These are phyloP conservation scores for Boletus holoroseus DNA, from an alignment of 1,284 basidiomycete genomes.

Conservation along the genomic window DNA sequence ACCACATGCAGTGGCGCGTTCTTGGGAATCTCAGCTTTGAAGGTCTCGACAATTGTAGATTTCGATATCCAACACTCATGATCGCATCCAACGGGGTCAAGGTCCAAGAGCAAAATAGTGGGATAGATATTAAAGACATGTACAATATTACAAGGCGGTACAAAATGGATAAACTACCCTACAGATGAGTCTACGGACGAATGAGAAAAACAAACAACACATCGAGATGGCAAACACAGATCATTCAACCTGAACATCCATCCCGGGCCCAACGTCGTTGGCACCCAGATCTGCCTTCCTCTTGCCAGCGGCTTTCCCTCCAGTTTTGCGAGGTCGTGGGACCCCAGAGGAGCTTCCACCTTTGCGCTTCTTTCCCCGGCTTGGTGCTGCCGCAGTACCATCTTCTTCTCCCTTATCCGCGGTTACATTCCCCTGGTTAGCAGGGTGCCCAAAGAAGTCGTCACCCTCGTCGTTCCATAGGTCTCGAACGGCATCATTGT, in stretches of 20 bases:
- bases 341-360: slow-evolving; percentile 20
- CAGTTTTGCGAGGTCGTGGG: slow-evolving; percentile 29
- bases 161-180: slow-evolving; percentile 31
- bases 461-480: slow-evolving; percentile 81
- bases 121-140: slow-evolving; percentile 29
- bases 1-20: background rate
- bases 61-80: background rate
- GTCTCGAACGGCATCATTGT: slow-evolving; percentile 50
- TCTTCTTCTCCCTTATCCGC: slow-evolving; percentile 39
- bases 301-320: slow-evolving; percentile 31
- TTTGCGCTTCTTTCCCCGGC: slow-evolving; percentile 37
- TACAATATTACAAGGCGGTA: slow-evolving; percentile 30
- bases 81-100: background rate
- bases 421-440: slow-evolving; percentile 18
- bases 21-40: too few species aligned
- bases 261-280: slow-evolving; percentile 25
- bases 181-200: slow-evolving; percentile 23
- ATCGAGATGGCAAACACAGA: slow-evolving; percentile 3
- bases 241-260: slow-evolving; percentile 30
- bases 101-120: slow-evolving; percentile 13
- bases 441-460: slow-evolving; percentile 66
- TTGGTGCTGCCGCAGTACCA: slow-evolving; percentile 8
- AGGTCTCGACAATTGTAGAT: background rate
- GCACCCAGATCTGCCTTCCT: slow-evolving; percentile 25
- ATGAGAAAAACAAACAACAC: slow-evolving; percentile 11